Evolutionary conservation across 495 filamentous ascomycete genomes (phyloP).

Genomic region (Penicillium longicatenatum): DNA sequence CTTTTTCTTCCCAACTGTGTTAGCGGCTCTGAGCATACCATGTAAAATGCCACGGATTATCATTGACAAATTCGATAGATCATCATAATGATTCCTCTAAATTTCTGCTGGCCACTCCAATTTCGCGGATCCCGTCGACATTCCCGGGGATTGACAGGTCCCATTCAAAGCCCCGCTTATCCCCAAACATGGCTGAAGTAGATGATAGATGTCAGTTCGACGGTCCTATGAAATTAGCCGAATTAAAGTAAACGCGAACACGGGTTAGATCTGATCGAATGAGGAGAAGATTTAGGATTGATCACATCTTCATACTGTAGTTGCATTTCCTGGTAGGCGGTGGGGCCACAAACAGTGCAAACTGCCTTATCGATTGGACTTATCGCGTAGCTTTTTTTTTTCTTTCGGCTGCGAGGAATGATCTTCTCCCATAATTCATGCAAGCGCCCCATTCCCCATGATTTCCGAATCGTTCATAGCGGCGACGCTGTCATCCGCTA

Average conservation of each 20-base stretch:
- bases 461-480: slow-evolving; percentile 81
- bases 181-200: not conserved
- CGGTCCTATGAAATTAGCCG: not conserved
- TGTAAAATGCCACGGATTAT: not conserved
- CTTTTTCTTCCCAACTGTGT: not conserved
- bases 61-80: not conserved
- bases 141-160: slow-evolving; percentile 3
- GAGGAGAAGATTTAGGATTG: slow-evolving; percentile 16
- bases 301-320: slow-evolving; percentile 17
- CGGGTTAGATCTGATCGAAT: slow-evolving; percentile 4
- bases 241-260: slow-evolving; percentile 6
- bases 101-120: not conserved
- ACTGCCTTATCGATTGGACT: slow-evolving; percentile 38
- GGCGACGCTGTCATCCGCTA: slow-evolving; percentile 64
- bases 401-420: slow-evolving; percentile 18
- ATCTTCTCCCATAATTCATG: slow-evolving; percentile 21
- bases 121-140: not conserved
- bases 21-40: not conserved
- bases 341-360: slow-evolving; percentile 42
- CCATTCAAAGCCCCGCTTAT: not conserved
- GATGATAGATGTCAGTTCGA: slow-evolving; percentile 4
- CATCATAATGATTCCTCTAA: not conserved
- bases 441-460: slow-evolving; percentile 54
- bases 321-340: slow-evolving; percentile 11
- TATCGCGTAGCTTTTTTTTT: slow-evolving; percentile 12